Conservation (phyloP, 176 grass and related monocot genomes). For the Aegilops umbellulata region DNA sequence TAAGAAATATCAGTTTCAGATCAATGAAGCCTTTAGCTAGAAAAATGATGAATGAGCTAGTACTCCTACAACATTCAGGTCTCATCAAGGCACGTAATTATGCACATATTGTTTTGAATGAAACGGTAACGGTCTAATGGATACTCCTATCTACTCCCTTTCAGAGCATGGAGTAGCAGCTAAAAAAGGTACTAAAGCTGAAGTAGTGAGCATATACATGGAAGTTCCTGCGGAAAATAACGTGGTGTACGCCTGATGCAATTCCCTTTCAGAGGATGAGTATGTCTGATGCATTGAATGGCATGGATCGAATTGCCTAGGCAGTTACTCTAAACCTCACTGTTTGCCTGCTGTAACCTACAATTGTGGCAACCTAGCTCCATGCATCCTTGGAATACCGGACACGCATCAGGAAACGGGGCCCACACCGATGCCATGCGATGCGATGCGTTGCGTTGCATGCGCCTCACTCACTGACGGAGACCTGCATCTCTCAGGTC, state of each 20-base stretch:
- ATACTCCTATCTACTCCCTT: neutral
- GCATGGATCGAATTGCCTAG: neutral
- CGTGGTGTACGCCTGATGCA: neutral
- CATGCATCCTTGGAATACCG: neutral
- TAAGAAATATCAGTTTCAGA: neutral
- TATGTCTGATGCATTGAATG: slow-evolving; percentile 11
- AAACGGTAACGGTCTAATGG: neutral
- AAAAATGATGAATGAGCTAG: neutral
- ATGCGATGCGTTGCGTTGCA: neutral
- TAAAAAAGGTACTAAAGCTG: neutral
- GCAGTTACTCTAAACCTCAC: slow-evolving; percentile 15
- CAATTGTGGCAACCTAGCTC: neutral
- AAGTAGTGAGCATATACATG: neutral
- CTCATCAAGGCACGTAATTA: no score
- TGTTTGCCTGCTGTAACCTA: slow-evolving; percentile 27
- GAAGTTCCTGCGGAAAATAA: neutral
- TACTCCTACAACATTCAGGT: no score
- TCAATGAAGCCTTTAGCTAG: neutral
- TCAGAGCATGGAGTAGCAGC: neutral
- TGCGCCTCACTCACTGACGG: neutral
- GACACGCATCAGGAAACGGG: neutral
- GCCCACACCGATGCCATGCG: neutral
- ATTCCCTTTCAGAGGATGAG: neutral
- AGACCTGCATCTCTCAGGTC: neutral
- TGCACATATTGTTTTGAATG: no score